These are phyloP conservation scores for Pleurotus tuber-regium DNA, from an alignment of 768 basidiomycete species.

Conservation along the genomic window DNA sequence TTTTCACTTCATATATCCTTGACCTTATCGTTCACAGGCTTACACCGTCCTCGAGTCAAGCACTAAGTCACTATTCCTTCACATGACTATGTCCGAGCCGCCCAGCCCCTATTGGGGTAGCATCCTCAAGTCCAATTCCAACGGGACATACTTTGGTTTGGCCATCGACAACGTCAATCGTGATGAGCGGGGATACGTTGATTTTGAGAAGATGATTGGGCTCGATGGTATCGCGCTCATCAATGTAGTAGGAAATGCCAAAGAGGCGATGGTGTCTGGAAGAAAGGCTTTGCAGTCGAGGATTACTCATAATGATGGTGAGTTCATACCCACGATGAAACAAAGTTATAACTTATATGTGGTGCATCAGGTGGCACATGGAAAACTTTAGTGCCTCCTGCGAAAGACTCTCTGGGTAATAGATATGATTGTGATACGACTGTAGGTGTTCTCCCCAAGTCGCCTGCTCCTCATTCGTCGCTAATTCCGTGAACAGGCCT, in stretches of 20 bases:
- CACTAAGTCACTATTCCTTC: conserved; percentile 91
- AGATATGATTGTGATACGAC: conserved; percentile 67
- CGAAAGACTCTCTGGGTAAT: conserved; percentile 69
- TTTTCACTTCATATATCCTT: too few species aligned
- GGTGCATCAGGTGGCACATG: conserved; percentile 71
- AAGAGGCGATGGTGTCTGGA: conserved; percentile 67
- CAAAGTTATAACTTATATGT: conserved; percentile 2
- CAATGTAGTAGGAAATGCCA: conserved; percentile 84
- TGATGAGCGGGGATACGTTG: conserved; percentile 83
- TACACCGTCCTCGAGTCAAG: conserved; percentile 95
- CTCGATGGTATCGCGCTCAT: conserved; percentile 94
- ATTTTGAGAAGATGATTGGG: conserved; percentile 97
- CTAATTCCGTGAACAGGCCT: conserved; percentile 47
- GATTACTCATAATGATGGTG: conserved; percentile 97
- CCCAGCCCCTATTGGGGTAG: conserved; percentile 81
- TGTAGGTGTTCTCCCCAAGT: conserved; percentile 37
- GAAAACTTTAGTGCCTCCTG: conserved; percentile 79
- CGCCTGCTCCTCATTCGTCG: neutral
- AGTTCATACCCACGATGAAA: conserved; percentile 18
- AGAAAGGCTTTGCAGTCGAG: conserved; percentile 76
- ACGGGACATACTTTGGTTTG: conserved; percentile 94
- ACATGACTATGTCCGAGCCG: conserved; percentile 87
- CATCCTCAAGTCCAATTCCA: conserved; percentile 95
- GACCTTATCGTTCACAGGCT: conserved; percentile 44
- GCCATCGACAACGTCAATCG: conserved; percentile 89